Evolutionary conservation across 2,329 filamentous ascomycete species (phyloP), one percentile per base, ranked within the genome.

Genomic region (Neofusicoccum laricinum): DNA sequence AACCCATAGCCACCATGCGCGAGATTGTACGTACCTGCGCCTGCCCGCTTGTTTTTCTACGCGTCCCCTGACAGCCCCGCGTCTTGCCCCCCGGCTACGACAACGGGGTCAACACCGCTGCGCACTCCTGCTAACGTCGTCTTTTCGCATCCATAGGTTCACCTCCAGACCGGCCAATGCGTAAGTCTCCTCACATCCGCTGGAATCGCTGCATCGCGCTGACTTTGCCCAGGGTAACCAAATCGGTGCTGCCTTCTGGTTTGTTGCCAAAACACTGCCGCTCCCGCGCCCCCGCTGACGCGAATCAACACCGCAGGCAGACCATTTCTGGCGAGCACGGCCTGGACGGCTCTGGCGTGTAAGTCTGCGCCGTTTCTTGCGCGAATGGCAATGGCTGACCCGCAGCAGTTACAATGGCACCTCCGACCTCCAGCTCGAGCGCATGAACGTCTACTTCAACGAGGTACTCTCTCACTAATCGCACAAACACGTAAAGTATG

Each of bases 171-270:
- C 87, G 95, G 95, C 83, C 95, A 99, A 89, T 98, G 95, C 86
- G 94, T 97, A 88, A 84, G 89, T 87, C 64, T 43, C 67, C 63
- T 65, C 57, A 49, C 46, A 36, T 32, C 32, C 38, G 55, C 58
- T 61, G 40, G 57, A 64, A 65, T 51, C 36, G 51, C 50, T 67
- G 53, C 65, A 65, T 58, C 63, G 45, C 30, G 64, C 75, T 78
- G 65, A 78, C 70, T 64, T 63, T 74, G 68, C 64, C 73, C 76
- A 97, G 94, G 95, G 95, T 88, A 99, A 99, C 91, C 95, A 99
- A 92, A 97, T 98, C 75, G 95, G 95, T 94, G 95, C 95, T 86
- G 95, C 95, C 84, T 99, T 99, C 88, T 99, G 95, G 90, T 92
- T 83, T 73, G 88, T 84, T 70, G 55, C 64, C 36, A 48, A 45